Evolutionary conservation across 1,139 yeast species (phyloP).

Genomic region (Lodderomyces oxycetoniae): DNA sequence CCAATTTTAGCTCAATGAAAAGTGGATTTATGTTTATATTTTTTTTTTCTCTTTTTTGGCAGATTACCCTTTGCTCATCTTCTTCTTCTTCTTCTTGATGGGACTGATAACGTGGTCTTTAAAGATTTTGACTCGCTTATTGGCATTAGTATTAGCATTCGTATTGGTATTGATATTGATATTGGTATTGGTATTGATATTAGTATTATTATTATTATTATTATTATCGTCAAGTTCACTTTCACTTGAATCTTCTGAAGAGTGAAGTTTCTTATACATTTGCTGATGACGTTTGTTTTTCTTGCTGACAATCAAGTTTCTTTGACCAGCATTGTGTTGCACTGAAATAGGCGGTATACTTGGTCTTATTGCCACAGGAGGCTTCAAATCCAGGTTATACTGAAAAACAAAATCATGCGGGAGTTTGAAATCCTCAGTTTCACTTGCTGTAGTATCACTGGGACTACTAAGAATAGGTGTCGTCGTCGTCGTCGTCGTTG

Average conservation of each 20-base stretch:
- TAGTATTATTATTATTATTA: constrained; percentile 2
- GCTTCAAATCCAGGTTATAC: constrained; percentile 25
- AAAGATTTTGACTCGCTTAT: constrained; percentile 4
- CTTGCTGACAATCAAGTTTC: constrained; percentile 6
- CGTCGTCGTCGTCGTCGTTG: not conserved
- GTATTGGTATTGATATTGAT: constrained; percentile 11
- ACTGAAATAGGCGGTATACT: constrained; percentile 46
- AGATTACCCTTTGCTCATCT: too few species aligned
- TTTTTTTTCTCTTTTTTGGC: too few species aligned
- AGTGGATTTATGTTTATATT: too few species aligned
- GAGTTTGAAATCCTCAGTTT: constrained; percentile 14
- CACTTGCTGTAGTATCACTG: not conserved
- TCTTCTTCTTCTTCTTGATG: constrained; percentile 11
- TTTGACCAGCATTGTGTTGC: constrained; percentile 20
- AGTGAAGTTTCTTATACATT: constrained; percentile 7
- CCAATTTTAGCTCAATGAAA: not conserved
- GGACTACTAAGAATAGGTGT: not conserved
- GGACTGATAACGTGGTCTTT: constrained; percentile 8
- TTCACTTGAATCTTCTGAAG: constrained; percentile 11
- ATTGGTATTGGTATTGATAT: constrained; percentile 2
- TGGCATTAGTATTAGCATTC: constrained; percentile 5
- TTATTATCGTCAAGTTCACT: constrained; percentile 8
- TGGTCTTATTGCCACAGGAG: constrained; percentile 40
- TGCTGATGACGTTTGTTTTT: constrained; percentile 7
- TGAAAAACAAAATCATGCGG: constrained; percentile 39